Evolutionary conservation across 2,329 filamentous ascomycete genomes (phyloP), one percentile per base, ranked within the genome.

Genomic region (Exserohilum rostratum): DNA sequence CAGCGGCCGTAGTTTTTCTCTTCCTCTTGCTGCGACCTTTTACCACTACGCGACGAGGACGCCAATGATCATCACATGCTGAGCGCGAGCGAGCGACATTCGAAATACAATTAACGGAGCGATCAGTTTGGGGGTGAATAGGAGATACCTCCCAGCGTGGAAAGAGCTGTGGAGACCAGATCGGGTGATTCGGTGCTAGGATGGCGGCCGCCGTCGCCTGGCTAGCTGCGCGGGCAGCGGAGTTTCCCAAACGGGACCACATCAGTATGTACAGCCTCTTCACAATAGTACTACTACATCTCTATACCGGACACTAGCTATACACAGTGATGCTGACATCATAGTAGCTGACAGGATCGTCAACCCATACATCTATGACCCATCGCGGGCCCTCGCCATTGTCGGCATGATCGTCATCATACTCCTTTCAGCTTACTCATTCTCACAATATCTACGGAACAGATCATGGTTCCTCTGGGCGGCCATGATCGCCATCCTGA

Each of bases 341-440:
- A 13, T 13, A 45, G 25, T 44, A 66, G 63, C 55, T 31, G 44
- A 65, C 29, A 44, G 39, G 25, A 48, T 72, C 20, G 57, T 74
- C 33, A 73, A 74, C 46, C 72, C 72, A 15, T 84, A 83, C 67
- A 78, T 79, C 39, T 83, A 83, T 61, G 67, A 78, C 27, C 82
- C 82, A 0, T 80, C 76, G 2, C 63, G 78, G 11, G 68, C 71
- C 0, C 76, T 78, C 1, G 82, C 81, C 3, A 70, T 76, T 10
- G 59, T 78, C 25, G 78, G 79, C 46, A 64, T 76, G 13, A 61
- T 73, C 7, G 46, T 81, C n/a, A 79, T 83, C 55, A 60, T 66
- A 9, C 39, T 76, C 27, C 66, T 77, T 2, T 69, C 68, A 45
- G 15, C 54, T 46, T 59, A 68, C 43, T 68, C 71, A 11, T 37